Evolutionary conservation across 176 grass and related monocot species (phyloP).

Genomic region (Neostapfia colusana): DNA sequence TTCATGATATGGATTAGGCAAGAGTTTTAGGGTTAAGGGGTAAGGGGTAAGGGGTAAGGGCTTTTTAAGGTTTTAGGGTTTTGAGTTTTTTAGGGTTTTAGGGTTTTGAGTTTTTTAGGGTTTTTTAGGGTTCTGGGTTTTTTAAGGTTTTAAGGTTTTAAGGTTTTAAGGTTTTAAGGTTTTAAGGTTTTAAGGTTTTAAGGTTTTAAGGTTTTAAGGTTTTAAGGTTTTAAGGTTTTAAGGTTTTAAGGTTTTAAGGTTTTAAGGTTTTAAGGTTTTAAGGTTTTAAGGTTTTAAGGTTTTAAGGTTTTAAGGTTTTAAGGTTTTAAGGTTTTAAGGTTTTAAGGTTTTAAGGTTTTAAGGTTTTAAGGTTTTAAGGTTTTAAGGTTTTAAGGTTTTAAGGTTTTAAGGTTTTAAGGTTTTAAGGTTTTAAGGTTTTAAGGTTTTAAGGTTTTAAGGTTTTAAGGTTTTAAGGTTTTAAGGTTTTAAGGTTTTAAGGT

Average conservation of each 20-base stretch:
- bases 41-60: not conserved
- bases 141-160: not conserved
- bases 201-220: constrained; percentile 32
- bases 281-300: constrained; percentile 22
- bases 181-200: constrained; percentile 28
- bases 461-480: constrained; percentile 32
- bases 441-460: constrained; percentile 15
- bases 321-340: not conserved
- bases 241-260: constrained; percentile 37
- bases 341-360: constrained; percentile 8
- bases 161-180: constrained; percentile 26
- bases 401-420: constrained; percentile 36
- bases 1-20: no score
- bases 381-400: constrained; percentile 13
- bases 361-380: not conserved
- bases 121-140: no score
- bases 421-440: constrained; percentile 37
- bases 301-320: constrained; percentile 26
- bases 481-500: constrained; percentile 33
- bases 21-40: constrained; percentile 29
- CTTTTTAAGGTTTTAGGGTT: constrained; percentile 12
- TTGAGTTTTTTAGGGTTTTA: constrained; percentile 24
- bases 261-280: constrained; percentile 11
- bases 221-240: constrained; percentile 37
- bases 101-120: constrained; percentile 11